Evolutionary conservation across 1,284 basidiomycete genomes (phyloP).

Genomic region (Tilletia walkeri): DNA sequence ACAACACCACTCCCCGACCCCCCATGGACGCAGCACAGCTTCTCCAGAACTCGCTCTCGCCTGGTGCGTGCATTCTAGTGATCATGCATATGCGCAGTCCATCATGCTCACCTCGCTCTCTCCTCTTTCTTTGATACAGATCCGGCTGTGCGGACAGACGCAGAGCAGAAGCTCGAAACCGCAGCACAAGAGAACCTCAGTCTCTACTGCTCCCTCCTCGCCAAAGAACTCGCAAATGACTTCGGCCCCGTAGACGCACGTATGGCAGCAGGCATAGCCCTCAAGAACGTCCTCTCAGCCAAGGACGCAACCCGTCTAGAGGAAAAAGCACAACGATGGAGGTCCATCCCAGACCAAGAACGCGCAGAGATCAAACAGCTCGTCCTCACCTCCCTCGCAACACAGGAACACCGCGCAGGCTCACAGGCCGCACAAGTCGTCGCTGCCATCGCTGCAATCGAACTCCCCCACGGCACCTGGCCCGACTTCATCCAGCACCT

Average conservation of each 20-base stretch:
- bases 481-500: conserved; percentile 83
- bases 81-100: background rate
- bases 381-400: conserved; percentile 77
- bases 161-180: conserved; percentile 51
- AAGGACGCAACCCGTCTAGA: conserved; percentile 68
- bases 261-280: conserved; percentile 88
- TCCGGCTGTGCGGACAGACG: conserved; percentile 45
- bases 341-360: conserved; percentile 68
- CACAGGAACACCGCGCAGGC: conserved; percentile 71
- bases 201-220: conserved; percentile 49
- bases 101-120: conserved; percentile 15
- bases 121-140: conserved; percentile 25
- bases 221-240: conserved; percentile 49
- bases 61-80: conserved; percentile 28
- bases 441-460: conserved; percentile 86
- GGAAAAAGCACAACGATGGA: conserved; percentile 64
- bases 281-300: conserved; percentile 92
- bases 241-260: conserved; percentile 66
- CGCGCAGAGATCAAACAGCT: conserved; percentile 85
- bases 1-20: too few species aligned
- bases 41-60: conserved; percentile 53
- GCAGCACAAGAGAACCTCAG: conserved; percentile 52
- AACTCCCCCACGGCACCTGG: conserved; percentile 85
- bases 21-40: conserved; percentile 53
- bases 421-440: conserved; percentile 88